A percentile compares a stretch with the other conserved stretches of the same genome.
Evolutionary conservation across 169 alveolate species (phyloP).

Genomic region (Plasmodium reichenowi): DNA sequence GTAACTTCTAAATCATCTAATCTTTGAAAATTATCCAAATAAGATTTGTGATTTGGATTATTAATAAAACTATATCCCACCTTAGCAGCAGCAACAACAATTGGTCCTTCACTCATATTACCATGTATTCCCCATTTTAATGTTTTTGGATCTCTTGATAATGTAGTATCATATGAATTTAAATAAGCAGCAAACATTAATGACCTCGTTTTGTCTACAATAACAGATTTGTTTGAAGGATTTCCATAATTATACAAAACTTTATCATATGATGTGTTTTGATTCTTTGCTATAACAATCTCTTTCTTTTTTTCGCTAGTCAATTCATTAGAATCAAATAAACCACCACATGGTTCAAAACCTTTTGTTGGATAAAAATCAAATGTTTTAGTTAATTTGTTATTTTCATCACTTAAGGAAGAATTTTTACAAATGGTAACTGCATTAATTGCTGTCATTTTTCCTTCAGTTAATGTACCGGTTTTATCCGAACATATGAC

Average conservation of each 20-base stretch:
- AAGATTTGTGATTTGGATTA: slow-evolving; percentile 6
- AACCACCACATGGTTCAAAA: slow-evolving; percentile 91
- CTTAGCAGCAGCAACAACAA: slow-evolving; percentile 93
- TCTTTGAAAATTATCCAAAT: slow-evolving; percentile 72
- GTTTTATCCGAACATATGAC: slow-evolving; percentile 99
- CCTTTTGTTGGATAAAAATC: slow-evolving; percentile 92
- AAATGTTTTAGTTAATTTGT: slow-evolving; percentile 76
- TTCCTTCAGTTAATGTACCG: slow-evolving; percentile 99
- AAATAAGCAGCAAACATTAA: slow-evolving; percentile 88
- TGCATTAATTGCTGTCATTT: slow-evolving; percentile 91
- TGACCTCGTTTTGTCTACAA: slow-evolving; percentile 82
- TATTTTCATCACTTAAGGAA: slow-evolving; percentile 79
- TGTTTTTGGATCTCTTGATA: slow-evolving; percentile 80
- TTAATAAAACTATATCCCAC: slow-evolving; percentile 82
- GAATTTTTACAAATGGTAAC: slow-evolving; percentile 49
- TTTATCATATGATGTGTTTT: slow-evolving; percentile 34
- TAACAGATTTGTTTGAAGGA: slow-evolving; percentile 27
- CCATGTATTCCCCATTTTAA: slow-evolving; percentile 87
- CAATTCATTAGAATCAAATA: slow-evolving; percentile 84
- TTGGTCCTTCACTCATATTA: slow-evolving; percentile 93
- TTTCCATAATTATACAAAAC: slow-evolving; percentile 48
- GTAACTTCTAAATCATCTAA: slow-evolving; percentile 89
- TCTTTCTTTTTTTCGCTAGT: slow-evolving; percentile 74
- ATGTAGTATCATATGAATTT: slow-evolving; percentile 89
- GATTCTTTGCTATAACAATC: slow-evolving; percentile 50